Base-by-base conservation (phyloP, 2,329 filamentous ascomycete species). In the Calonectria fujianensis region DNA sequence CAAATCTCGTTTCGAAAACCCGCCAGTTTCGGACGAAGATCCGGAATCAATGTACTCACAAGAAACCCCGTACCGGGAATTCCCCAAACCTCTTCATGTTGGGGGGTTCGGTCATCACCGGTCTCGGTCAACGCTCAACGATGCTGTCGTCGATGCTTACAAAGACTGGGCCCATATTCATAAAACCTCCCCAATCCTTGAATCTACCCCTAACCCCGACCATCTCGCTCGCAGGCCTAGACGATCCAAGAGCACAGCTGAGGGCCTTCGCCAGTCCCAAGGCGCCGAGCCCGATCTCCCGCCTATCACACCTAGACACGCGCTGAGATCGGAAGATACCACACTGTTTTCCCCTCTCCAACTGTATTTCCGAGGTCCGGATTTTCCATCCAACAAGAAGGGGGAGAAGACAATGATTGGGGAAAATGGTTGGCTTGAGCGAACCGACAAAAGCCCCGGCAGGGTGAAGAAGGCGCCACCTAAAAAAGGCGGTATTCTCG, bases 381-480 rank as follows among this genome's bases (percentile, higher is more conserved):
- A 82, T 14, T 84, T 84, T 16, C 85, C 87, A 2, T 79, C 80
- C 7, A 76, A 79, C 51, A 88, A 85, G 75, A 87, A 82, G 64
- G 86, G 86, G 0, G 85, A 85, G 48, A 92, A 92, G 84, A 87
- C 84, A 4, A 81, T 92, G 80, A 88, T 92, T 72, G 90, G 90
- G 3, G 83, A 88, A 3, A 87, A 90, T 63, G 91, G 91, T 29
- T 92, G 90, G 90, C 85, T 92, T 3, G 90, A 91, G 79, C 85
- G 86, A 20, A 88, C 85, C 1, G 82, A 82, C 8, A 73, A 72
- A 16, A 45, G 51, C 9, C 73, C 71, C 4, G 78, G 82, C 1
- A 78, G 80, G 45, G 76, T 72, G 3, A 82, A 77, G 29, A 83
- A 82, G 75, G 70, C 79, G 3, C 78, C 80, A 0, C 80, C 82